Conservation (phyloP, 2,329 filamentous ascomycete species). For the Ophiostoma sp. region DNA sequence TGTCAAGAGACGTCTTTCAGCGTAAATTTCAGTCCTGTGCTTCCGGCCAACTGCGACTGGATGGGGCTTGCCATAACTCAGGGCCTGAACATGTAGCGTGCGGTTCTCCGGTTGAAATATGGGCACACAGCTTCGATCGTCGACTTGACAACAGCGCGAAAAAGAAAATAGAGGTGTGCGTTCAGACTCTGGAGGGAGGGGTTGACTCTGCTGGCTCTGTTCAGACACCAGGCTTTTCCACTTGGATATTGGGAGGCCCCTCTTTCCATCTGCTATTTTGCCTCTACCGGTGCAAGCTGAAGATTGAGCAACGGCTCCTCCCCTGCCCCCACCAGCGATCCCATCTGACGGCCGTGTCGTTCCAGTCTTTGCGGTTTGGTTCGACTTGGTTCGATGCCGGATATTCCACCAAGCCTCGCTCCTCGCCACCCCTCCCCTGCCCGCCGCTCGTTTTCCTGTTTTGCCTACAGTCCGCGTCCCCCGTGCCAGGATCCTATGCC, state of each 20-base stretch:
- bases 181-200: too few relatives aligned
- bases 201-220: too few relatives aligned
- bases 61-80: constrained; percentile 1
- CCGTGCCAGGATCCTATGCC: neutral
- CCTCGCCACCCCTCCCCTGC: neutral
- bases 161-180: neutral
- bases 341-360: too few relatives aligned
- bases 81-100: neutral
- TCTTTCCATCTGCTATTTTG: too few relatives aligned
- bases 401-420: neutral
- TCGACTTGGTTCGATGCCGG: neutral
- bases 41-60: neutral
- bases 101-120: neutral
- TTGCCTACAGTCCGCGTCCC: neutral
- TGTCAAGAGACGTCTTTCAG: too few relatives aligned
- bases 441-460: neutral
- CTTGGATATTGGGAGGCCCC: too few relatives aligned
- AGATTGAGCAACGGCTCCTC: too few relatives aligned
- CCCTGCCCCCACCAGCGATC: too few relatives aligned
- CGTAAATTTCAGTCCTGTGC: too few relatives aligned
- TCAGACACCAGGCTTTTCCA: too few relatives aligned
- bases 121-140: neutral
- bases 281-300: too few relatives aligned
- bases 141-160: neutral
- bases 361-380: too few relatives aligned